Evolutionary conservation across 163 green algal genomes (phyloP), one percentile per base, ranked within the genome.

Genomic region (Coccomyxa subellipsoidea): DNA sequence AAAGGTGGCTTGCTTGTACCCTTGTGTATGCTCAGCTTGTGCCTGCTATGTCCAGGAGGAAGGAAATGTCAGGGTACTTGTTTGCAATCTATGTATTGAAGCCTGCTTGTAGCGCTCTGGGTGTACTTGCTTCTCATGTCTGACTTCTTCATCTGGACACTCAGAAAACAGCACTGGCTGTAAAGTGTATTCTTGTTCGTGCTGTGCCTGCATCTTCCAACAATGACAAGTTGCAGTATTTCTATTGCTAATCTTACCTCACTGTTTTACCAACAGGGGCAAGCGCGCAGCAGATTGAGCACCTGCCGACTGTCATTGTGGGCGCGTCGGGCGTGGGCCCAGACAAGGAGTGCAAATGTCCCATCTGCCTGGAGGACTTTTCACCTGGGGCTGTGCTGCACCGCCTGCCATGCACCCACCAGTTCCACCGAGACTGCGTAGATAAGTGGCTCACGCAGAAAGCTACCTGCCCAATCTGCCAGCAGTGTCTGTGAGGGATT

Each of bases 331-430:
- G 80, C 35, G 69, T 73, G n/a, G 54, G 9, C 7, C 72, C 69
- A 0, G 75, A 84, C 66, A 73, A 34, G 54, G 80, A 76, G 40
- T 84, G 32, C 73, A 54, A 77, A 5, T 93, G 89, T 75, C 38
- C 69, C 40, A 92, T 93, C 59, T 93, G 89, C 73, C 79, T 93
- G 77, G 89, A 92, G 79, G 84, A 89, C 8, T 82, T 84, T 18
- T 82, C 54, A 32, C 35, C 77, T 2, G 89, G 88, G 0, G 70
- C 82, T 12, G 54, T 76, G 10, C 80, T 92, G 54, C 85, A 84
- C 23, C 36, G 71, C 35, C 70, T 93, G 76, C 73, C 77, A 0
- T 93, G 89, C 83, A 36, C 69, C 4, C 87, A 90, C 86, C 91
- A 81, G 23, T 88, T 85, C 40, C 84, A 88, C 75, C 35, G 70